phyloP scores from a whole-genome alignment of 371 early-diverging fungal genomes.

The Mucor plumbeus region DNA sequence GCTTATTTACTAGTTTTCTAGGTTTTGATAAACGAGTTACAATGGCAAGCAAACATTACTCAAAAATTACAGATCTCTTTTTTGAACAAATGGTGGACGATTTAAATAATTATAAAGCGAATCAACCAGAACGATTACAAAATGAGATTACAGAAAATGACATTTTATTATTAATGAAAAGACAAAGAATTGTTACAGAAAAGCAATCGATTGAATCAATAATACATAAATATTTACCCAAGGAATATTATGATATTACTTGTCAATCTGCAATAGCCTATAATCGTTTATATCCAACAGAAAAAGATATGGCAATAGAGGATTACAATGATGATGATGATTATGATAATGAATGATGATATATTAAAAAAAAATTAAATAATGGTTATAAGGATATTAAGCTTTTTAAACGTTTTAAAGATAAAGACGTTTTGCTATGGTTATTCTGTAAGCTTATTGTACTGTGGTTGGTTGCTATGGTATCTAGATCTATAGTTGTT shows the following conservation, averaged over 20 bases:
- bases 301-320: neutral
- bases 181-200: slow-evolving; percentile 15
- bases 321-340: neutral
- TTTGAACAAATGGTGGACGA: slow-evolving; percentile 21
- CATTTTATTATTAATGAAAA: slow-evolving; percentile 28
- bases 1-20: neutral
- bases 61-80: slow-evolving; percentile 5
- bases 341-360: neutral
- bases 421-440: neutral
- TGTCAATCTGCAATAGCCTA: slow-evolving; percentile 19
- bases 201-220: slow-evolving; percentile 13
- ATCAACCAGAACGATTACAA: neutral
- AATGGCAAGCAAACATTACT: neutral
- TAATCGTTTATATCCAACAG: slow-evolving; percentile 16
- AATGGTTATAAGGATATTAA: neutral
- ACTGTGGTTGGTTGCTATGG: neutral
- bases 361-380: neutral
- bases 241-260: slow-evolving; percentile 15
- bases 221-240: slow-evolving; percentile 20
- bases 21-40: neutral
- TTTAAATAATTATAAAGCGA: slow-evolving; percentile 15
- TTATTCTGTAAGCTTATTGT: neutral
- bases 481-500: neutral
- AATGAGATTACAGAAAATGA: slow-evolving; percentile 21
- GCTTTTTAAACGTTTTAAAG: neutral